Percentiles rank a stretch among this genome's conserved stretches.
Evolutionary conservation across 2,329 filamentous ascomycete genomes (phyloP).

Genomic region (Fusarium clavum): DNA sequence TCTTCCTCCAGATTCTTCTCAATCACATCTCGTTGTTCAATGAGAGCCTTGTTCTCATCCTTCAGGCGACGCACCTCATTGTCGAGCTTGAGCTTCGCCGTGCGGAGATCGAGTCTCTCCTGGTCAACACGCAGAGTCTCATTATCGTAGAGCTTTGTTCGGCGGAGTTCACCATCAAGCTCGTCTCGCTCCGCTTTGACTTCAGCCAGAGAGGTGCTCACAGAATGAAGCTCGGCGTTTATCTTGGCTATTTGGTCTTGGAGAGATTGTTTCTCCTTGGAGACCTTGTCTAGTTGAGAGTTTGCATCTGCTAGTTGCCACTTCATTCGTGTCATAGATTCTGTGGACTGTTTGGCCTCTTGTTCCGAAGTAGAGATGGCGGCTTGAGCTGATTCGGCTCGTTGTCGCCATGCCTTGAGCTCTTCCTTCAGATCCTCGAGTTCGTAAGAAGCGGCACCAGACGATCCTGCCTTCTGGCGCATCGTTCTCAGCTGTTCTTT

Average conservation of each 20-base stretch:
- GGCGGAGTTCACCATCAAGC: constrained; percentile 69
- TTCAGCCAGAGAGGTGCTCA: constrained; percentile 68
- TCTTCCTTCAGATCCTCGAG: constrained; percentile 39
- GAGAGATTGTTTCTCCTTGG: constrained; percentile 70
- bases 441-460: constrained; percentile 43
- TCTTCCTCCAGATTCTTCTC: constrained; percentile 75
- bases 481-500: constrained; percentile 23
- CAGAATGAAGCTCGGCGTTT: constrained; percentile 69
- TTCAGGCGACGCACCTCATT: constrained; percentile 72
- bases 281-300: constrained; percentile 65
- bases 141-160: constrained; percentile 65
- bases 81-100: constrained; percentile 75
- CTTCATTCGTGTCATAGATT: constrained; percentile 64
- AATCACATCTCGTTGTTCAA: constrained; percentile 67
- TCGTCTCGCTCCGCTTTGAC: constrained; percentile 75
- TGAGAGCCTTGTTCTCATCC: constrained; percentile 70
- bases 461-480: constrained; percentile 29
- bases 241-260: constrained; percentile 72
- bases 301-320: constrained; percentile 70
- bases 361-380: constrained; percentile 50
- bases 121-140: constrained; percentile 73
- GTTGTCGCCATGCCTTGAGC: constrained; percentile 46
- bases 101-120: constrained; percentile 75
- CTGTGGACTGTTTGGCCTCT: constrained; percentile 51
- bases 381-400: constrained; percentile 43